phyloP scores from a whole-genome alignment of 306 rosid species.

The Ammopiptanthus mongolicus region DNA sequence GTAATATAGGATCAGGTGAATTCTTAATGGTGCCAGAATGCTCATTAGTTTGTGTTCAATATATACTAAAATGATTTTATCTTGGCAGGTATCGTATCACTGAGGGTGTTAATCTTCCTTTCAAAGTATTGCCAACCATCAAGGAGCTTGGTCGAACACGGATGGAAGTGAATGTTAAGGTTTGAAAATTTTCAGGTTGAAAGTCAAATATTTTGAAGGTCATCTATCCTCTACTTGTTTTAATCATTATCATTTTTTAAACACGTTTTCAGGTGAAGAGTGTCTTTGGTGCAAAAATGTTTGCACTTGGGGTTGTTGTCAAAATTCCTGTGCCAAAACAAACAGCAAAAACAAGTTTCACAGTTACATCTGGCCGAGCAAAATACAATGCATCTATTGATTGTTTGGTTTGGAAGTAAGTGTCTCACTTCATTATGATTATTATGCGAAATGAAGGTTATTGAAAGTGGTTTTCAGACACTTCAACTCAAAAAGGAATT shows the following conservation, averaged over 20 bases:
- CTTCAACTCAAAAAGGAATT: background rate
- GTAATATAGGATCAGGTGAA: background rate
- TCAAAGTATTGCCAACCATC: conserved; percentile 88
- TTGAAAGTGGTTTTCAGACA: background rate
- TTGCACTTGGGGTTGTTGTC: conserved; percentile 89
- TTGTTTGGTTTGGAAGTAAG: conserved; percentile 95
- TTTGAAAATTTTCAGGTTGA: conserved; percentile 21
- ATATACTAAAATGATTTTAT: conserved; percentile 5
- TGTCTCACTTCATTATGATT: conserved; percentile 16
- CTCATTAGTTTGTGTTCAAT: background rate
- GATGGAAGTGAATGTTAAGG: conserved; percentile 96
- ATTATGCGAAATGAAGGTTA: background rate
- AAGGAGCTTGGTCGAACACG: conserved; percentile 92
- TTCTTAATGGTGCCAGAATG: background rate
- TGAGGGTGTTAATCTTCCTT: conserved; percentile 95
- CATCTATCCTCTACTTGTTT: background rate
- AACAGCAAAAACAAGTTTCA: conserved; percentile 85
- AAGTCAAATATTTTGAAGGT: conserved; percentile 7
- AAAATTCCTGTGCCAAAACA: conserved; percentile 94
- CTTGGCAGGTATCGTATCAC: conserved; percentile 79
- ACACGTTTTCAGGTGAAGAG: conserved; percentile 73
- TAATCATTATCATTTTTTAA: conserved; percentile 16
- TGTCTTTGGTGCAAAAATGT: conserved; percentile 88
- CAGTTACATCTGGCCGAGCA: conserved; percentile 88
- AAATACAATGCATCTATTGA: conserved; percentile 88